Base-by-base conservation (phyloP, 257 asterid genomes). In the Leptodermis oblonga region DNA sequence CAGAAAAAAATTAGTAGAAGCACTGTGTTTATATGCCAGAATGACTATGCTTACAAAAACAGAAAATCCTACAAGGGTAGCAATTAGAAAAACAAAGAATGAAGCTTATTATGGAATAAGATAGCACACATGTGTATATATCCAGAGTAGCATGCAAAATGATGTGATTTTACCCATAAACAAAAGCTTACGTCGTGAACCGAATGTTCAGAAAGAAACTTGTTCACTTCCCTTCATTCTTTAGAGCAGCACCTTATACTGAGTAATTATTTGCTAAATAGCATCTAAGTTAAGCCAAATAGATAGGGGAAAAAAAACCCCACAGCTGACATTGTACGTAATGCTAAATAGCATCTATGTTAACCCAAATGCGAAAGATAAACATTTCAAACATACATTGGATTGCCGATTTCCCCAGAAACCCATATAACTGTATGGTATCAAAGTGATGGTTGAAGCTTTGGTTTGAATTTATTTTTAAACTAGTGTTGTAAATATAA, bases 1-100 rank as follows among this genome's bases (percentile, higher is more conserved):
- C 9, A 61, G 67, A 72, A 60, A 53, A 48, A 55, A 63, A 31
- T 22, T 28, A 65, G 33, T 25, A 73, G 53, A 54, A 76, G 43
- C 46, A 7, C 37, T 43, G 17, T 28, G 48, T 41, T 52, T 10
- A 43, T 30, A 34, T 30, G 43, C 68, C 36, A 39, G 23, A 4
- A 33, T 37, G 11, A 14, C 18, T 22, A 33, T 20, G 48, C 7
- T 48, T 34, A 20, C 20, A 15, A 33, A 30, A 30, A 48, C 12
- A 25, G 26, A 65, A 28, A 43, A 48, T 48, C 22, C 33, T 65
- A 3, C 8, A 7, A 43, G 28, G 10, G 28, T 51, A 20, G 33
- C 33, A 22, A 53, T 7, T 22, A 64, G 12, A 4, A 30, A 53
- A 53, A 22, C 33, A 39, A 10, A 46, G 17, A 46, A 42, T 41